These are phyloP conservation scores for Russula earlei DNA, from an alignment of 768 basidiomycete genomes.

Conservation along the genomic window DNA sequence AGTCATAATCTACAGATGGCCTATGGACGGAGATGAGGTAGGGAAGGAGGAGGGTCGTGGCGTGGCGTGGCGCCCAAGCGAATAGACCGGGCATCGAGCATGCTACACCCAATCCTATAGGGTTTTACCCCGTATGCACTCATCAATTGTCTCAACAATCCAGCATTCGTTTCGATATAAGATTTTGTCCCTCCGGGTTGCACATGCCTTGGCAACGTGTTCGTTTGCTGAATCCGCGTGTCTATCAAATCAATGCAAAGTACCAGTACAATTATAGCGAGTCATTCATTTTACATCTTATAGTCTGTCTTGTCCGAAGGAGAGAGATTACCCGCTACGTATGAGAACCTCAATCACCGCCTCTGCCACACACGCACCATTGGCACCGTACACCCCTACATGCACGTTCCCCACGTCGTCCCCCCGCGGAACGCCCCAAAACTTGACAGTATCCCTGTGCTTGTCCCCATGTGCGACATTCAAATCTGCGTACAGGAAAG, in stretches of 20 bases:
- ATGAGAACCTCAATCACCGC: constrained; percentile 19
- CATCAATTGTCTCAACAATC: constrained; percentile 7
- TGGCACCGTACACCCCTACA: constrained; percentile 12
- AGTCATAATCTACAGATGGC: constrained; percentile 43
- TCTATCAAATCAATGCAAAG: constrained; percentile 3
- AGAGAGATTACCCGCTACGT: constrained; percentile 9
- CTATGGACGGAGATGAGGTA: neutral
- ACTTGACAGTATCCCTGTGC: constrained; percentile 18
- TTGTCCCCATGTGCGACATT: constrained; percentile 11
- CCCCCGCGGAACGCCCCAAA: constrained; percentile 19
- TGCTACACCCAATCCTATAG: neutral
- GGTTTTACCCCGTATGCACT: neutral
- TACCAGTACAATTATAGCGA: neutral
- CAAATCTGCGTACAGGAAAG: constrained; percentile 18
- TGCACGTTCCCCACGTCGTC: constrained; percentile 19
- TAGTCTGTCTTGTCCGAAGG: neutral
- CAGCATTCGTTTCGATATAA: neutral
- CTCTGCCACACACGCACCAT: constrained; percentile 15
- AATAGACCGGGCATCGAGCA: constrained; percentile 4
- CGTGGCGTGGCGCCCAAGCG: neutral
- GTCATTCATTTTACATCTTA: neutral
- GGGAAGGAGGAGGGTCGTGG: neutral
- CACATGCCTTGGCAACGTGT: constrained; percentile 7
- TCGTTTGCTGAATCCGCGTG: neutral
- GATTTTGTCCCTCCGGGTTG: neutral